Percentiles rank a stretch among this genome's conserved stretches.
Conservation (phyloP, 78 protist genomes). For the Dictyostelium purpureum region DNA sequence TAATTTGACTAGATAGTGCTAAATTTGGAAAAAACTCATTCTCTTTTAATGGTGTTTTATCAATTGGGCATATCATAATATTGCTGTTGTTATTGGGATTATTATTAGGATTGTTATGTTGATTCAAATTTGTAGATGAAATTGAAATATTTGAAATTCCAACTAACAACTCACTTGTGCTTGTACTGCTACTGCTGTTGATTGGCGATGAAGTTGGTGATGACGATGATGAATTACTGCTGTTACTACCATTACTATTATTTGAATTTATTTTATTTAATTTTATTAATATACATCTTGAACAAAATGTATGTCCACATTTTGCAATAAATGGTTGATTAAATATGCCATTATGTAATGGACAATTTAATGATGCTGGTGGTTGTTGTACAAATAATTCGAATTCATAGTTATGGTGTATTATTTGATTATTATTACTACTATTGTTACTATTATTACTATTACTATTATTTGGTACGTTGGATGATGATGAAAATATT, state of each 20-base stretch:
- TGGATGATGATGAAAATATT: constrained; percentile 8
- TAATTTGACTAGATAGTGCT: constrained; percentile 65
- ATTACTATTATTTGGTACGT: not conserved
- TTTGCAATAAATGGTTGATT: constrained; percentile 68
- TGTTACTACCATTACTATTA: not conserved
- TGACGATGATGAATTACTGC: not conserved
- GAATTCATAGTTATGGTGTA: not conserved
- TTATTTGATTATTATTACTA: not conserved
- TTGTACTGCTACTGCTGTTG: not conserved
- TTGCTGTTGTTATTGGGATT: not conserved
- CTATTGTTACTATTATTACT: not conserved
- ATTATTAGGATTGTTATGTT: not conserved
- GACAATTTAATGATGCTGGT: constrained; percentile 63
- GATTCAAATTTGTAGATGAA: not conserved
- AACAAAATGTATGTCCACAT: constrained; percentile 80
- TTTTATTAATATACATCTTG: constrained; percentile 3
- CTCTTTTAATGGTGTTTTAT: constrained; percentile 10
- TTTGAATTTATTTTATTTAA: not conserved
- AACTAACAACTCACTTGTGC: not conserved
- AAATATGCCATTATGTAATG: constrained; percentile 79
- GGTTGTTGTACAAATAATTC: constrained; percentile 51
- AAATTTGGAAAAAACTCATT: constrained; percentile 70
- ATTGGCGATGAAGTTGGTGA: not conserved
- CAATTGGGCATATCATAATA: constrained; percentile 64
- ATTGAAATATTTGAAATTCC: not conserved